Base-by-base conservation (phyloP, 345 rosid genomes). In the Eucalyptus albens region DNA sequence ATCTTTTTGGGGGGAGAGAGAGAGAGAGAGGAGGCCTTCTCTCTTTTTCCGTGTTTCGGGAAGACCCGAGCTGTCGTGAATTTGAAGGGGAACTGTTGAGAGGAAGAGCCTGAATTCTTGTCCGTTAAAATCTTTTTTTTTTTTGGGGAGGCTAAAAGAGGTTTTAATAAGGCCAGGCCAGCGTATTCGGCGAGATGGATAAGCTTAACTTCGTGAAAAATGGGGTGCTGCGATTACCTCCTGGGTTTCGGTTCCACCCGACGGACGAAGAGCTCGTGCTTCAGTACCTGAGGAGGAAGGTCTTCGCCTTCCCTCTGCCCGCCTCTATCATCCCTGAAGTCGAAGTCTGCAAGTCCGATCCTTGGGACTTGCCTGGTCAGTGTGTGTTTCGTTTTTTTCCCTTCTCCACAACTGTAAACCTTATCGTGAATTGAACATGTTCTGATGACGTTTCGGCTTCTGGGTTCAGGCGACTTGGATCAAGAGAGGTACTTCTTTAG, bases 281-380 rank as follows among this genome's bases (percentile, higher is more conserved):
- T 90, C 97, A 97, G 83, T 97, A 97, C 92, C 89, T 97, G 90
- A 90, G 89, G 92, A 88, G 95, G 24, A 97, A 96, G 92, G 98
- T 93, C 14, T 93, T 89, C 56, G 87, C 94, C 90, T 95, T 92
- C 90, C 97, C 98, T 40, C 91, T 97, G 90, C 98, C 99, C 37
- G 97, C 99, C 90, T 95, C 97, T 22, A 93, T 97, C 45, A 97
- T 97, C 82, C 98, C 97, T 31, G 99, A 97, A 91, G 95, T 96
- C 15, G 98, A 97, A 91, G 97, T 96, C 21, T 97, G 98, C 94
- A 96, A 94, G 91, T 92, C 98, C 56, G 98, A 97, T 91, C 99
- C 99, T 80, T 97, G 99, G 99, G 98, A 97, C 86, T 94, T 97
- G 90, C 99, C 99, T 89, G 99, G 99, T 97, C 81, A 91, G 92